Evolutionary conservation across 441 rosid species (phyloP).

Genomic region (Iberis amara): DNA sequence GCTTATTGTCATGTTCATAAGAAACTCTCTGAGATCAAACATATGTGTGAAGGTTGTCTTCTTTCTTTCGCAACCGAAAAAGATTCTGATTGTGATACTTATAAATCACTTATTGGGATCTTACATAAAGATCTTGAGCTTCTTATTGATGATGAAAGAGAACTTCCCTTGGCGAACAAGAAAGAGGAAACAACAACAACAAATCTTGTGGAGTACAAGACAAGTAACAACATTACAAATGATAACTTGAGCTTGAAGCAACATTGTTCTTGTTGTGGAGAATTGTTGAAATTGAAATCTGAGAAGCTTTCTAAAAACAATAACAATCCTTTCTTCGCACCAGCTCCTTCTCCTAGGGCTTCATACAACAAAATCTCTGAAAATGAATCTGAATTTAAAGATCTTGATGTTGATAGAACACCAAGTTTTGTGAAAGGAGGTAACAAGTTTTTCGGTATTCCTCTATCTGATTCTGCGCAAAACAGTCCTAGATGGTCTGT

Average conservation of each 20-base stretch:
- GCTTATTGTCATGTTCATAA: conserved; percentile 80
- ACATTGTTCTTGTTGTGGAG: conserved; percentile 59
- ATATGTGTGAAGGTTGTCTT: conserved; percentile 81
- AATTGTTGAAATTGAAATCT: conserved; percentile 48
- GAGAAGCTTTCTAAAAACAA: conserved; percentile 25
- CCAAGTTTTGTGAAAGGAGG: conserved; percentile 48
- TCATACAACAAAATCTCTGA: conserved; percentile 39
- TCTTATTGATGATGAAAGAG: conserved; percentile 53
- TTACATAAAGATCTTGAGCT: conserved; percentile 64
- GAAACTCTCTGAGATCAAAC: conserved; percentile 63
- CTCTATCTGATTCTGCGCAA: conserved; percentile 57
- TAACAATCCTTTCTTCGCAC: conserved; percentile 39
- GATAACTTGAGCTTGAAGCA: conserved; percentile 2
- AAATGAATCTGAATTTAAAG: conserved; percentile 38
- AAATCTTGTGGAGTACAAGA: conserved; percentile 17
- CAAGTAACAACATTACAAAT: conserved; percentile 4
- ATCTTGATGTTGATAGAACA: conserved; percentile 40
- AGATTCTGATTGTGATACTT: conserved; percentile 57
- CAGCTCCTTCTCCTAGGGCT: conserved; percentile 64
- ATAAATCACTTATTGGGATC: conserved; percentile 66
- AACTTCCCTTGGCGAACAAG: conserved; percentile 36
- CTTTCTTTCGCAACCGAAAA: conserved; percentile 72
- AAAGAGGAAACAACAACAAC: conserved; percentile 35
- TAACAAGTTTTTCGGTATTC: conserved; percentile 66
- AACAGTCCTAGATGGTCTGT: conserved; percentile 51